A percentile compares a stretch with the other conserved stretches of the same genome.
Conservation (phyloP, 2,329 filamentous ascomycete species). For the Diplodia seriata region DNA sequence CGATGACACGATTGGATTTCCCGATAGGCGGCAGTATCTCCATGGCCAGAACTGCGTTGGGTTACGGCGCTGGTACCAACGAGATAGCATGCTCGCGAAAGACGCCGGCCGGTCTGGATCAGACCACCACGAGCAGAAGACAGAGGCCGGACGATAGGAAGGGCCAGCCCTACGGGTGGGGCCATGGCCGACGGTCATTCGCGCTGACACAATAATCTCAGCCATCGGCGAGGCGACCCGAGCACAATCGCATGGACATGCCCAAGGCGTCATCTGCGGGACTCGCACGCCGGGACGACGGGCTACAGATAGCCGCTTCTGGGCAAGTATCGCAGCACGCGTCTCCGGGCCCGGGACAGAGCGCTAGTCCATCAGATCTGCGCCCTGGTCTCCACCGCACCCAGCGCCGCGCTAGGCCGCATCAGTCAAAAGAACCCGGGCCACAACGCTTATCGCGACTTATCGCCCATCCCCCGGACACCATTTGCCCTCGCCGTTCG, state of each 20-base stretch:
- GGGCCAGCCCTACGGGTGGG: slow-evolving; percentile 11
- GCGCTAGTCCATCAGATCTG: slow-evolving; percentile 9
- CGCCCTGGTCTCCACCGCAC: slow-evolving; percentile 17
- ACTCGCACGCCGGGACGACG: slow-evolving; percentile 4
- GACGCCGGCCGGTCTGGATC: not conserved
- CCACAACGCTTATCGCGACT: slow-evolving; percentile 25
- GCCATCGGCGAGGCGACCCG: slow-evolving; percentile 17
- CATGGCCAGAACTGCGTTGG: too few species aligned
- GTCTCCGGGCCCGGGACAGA: not conserved
- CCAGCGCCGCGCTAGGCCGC: slow-evolving; percentile 19
- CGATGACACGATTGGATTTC: not conserved
- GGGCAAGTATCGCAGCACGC: slow-evolving; percentile 21
- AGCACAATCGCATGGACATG: slow-evolving; percentile 24
- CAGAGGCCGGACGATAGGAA: slow-evolving; percentile 15
- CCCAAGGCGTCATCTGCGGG: slow-evolving; percentile 16
- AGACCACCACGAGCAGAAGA: not conserved
- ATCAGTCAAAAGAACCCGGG: slow-evolving; percentile 20
- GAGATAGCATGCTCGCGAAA: not conserved
- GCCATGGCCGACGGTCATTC: not conserved
- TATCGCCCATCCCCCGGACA: not conserved
- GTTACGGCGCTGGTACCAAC: not conserved
- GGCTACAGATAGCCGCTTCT: slow-evolving; percentile 18
- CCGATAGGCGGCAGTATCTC: not conserved
- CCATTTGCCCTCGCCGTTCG: slow-evolving; percentile 10
- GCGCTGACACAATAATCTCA: slow-evolving; percentile 1